Percentiles rank a stretch among this genome's conserved stretches.
These are phyloP conservation scores for Haplographium delicatum DNA, from an alignment of 495 filamentous ascomycete species.

Conservation along the genomic window DNA sequence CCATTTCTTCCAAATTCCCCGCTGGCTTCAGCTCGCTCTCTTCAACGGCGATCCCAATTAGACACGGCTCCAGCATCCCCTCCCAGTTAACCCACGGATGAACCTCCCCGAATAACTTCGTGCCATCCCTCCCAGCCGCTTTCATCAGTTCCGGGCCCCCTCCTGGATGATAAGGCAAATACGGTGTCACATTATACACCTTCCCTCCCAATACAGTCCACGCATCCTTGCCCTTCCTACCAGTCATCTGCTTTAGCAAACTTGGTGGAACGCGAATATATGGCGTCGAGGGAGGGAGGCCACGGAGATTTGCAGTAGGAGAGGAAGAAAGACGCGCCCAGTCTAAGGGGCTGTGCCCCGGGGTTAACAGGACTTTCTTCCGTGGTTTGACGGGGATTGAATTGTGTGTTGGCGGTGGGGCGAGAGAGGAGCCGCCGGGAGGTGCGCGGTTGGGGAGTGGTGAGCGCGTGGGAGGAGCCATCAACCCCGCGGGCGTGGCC, in stretches of 20 bases:
- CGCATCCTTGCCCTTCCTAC: slow-evolving; percentile 74
- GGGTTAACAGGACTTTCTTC: slow-evolving; percentile 65
- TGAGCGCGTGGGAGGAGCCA: slow-evolving; percentile 22
- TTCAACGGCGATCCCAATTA: slow-evolving; percentile 78
- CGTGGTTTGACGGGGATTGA: slow-evolving; percentile 40
- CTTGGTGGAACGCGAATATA: slow-evolving; percentile 68
- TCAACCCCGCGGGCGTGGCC: slow-evolving; percentile 17
- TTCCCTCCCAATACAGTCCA: slow-evolving; percentile 84
- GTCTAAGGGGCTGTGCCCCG: slow-evolving; percentile 89
- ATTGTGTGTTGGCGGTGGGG: slow-evolving; percentile 42
- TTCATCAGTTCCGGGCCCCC: slow-evolving; percentile 81
- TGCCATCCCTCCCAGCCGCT: slow-evolving; percentile 71
- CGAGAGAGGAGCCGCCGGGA: slow-evolving; percentile 22
- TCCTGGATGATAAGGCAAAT: slow-evolving; percentile 86
- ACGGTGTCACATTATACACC: slow-evolving; percentile 92
- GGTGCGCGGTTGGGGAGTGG: slow-evolving; percentile 31
- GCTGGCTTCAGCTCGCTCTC: slow-evolving; percentile 54
- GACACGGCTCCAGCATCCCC: slow-evolving; percentile 79
- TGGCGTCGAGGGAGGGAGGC: slow-evolving; percentile 35
- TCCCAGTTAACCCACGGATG: slow-evolving; percentile 99
- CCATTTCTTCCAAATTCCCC: slow-evolving; percentile 59
- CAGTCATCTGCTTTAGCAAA: slow-evolving; percentile 67
- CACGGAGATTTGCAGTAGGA: slow-evolving; percentile 62
- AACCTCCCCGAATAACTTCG: slow-evolving; percentile 79
- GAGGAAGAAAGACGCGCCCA: slow-evolving; percentile 77